Evolutionary conservation across 163 green algal species (phyloP).

Genomic region (Coccomyxa subellipsoidea): DNA sequence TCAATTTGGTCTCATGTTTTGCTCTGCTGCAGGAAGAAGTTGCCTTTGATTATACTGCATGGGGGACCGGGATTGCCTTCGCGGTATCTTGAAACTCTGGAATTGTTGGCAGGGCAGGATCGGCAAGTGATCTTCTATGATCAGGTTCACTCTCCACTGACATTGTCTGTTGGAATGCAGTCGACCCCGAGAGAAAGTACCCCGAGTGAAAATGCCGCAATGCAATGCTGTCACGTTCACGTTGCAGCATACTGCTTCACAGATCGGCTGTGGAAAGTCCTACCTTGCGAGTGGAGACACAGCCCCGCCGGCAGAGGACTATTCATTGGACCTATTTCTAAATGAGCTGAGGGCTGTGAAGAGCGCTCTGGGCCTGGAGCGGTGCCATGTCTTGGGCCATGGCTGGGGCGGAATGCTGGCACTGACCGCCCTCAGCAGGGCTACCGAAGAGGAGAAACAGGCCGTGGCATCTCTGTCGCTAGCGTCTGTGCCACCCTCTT

Average conservation of each 20-base stretch:
- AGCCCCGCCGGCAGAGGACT: background rate
- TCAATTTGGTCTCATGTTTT: no score
- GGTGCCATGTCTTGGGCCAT: background rate
- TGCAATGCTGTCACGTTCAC: background rate
- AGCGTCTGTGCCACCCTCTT: background rate
- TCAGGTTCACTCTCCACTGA: slow-evolving; percentile 21
- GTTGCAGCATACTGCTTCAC: background rate
- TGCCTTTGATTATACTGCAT: slow-evolving; percentile 25
- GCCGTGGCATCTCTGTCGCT: background rate
- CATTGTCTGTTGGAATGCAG: no score
- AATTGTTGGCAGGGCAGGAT: slow-evolving; percentile 33
- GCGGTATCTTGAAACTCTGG: slow-evolving; percentile 30
- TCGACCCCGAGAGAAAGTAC: no score
- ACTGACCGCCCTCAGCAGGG: background rate
- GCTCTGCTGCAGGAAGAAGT: slow-evolving; percentile 11
- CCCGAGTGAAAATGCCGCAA: no score
- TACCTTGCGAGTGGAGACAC: background rate
- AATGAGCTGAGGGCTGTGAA: background rate
- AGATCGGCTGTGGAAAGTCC: background rate
- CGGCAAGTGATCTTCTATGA: slow-evolving; percentile 41
- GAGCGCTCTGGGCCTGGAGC: background rate
- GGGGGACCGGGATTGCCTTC: slow-evolving; percentile 32
- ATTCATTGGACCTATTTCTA: background rate
- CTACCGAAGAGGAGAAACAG: background rate
- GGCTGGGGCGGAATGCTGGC: slow-evolving; percentile 11